These are phyloP conservation scores for Golubevia pallescens DNA, from an alignment of 1,284 basidiomycete species.

Conservation along the genomic window DNA sequence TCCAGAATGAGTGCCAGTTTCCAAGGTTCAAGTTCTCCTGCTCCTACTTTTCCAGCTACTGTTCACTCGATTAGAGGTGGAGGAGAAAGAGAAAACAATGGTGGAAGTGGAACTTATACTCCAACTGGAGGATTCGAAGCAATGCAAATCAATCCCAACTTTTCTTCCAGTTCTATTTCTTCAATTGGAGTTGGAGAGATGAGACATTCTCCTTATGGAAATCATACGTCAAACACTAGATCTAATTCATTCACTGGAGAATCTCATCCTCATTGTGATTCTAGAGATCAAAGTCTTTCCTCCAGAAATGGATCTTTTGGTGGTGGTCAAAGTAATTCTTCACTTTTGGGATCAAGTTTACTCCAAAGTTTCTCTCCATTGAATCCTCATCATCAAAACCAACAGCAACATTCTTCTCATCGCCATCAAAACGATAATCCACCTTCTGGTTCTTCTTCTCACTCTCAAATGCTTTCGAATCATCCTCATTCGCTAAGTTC, in stretches of 20 bases:
- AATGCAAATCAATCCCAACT: neutral
- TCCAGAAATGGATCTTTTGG: neutral
- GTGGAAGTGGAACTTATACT: neutral
- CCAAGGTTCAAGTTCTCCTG: neutral
- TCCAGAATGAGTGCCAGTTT: no score
- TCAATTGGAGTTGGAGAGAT: neutral
- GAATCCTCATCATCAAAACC: neutral
- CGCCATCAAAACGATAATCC: neutral
- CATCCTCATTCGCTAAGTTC: neutral
- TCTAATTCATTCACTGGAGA: no score
- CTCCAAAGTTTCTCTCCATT: neutral
- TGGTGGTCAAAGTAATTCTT: no score
- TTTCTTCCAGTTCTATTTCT: neutral
- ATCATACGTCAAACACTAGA: neutral
- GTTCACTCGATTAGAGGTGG: neutral
- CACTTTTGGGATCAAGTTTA: neutral
- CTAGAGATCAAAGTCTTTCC: no score
- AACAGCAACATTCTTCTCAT: neutral
- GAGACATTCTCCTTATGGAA: neutral
- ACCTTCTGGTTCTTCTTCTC: neutral
- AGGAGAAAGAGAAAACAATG: neutral
- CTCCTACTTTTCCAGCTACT: neutral
- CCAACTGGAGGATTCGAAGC: neutral
- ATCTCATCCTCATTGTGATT: no score
- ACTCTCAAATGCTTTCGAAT: neutral